Percentiles rank a stretch among this genome's conserved stretches.
These are phyloP conservation scores for Colletotrichum tanaceti DNA, from an alignment of 2,329 filamentous ascomycete genomes.

Conservation along the genomic window DNA sequence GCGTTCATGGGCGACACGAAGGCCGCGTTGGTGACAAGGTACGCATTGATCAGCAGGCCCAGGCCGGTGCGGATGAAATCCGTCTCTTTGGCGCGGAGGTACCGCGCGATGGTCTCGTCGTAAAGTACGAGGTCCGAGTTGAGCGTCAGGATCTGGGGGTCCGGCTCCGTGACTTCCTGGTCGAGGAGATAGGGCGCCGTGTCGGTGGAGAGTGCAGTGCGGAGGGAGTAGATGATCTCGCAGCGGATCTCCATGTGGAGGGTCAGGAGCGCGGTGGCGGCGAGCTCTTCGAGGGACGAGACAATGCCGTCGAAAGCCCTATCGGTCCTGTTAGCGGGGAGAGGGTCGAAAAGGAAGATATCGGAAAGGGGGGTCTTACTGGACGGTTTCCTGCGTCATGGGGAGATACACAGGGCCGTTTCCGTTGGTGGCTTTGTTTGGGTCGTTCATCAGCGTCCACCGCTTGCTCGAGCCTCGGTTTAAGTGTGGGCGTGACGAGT, in stretches of 20 bases:
- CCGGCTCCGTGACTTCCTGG: constrained; percentile 80
- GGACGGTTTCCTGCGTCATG: constrained; percentile 85
- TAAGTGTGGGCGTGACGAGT: constrained; percentile 68
- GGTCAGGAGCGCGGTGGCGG: constrained; percentile 81
- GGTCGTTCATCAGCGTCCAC: constrained; percentile 84
- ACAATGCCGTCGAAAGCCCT: constrained; percentile 90
- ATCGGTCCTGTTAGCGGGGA: constrained; percentile 43
- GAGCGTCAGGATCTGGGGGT: constrained; percentile 82
- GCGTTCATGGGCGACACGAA: constrained; percentile 85
- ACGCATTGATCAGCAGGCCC: constrained; percentile 80
- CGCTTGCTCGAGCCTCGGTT: constrained; percentile 73
- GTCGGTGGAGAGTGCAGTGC: constrained; percentile 69
- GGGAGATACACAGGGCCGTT: constrained; percentile 82
- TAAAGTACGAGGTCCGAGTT: constrained; percentile 88
- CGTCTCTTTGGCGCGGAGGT: constrained; percentile 77
- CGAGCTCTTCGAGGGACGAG: constrained; percentile 83
- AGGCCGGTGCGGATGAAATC: constrained; percentile 82
- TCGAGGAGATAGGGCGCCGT: constrained; percentile 73
- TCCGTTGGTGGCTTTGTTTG: constrained; percentile 68
- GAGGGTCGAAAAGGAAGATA: no score
- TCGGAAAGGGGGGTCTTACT: constrained; percentile 64
- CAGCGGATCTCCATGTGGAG: constrained; percentile 90
- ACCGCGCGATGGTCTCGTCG: constrained; percentile 82
- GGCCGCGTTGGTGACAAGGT: constrained; percentile 78
- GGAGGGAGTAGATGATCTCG: constrained; percentile 84